Evolutionary conservation across 441 rosid genomes (phyloP).

Genomic region (Geranium incanum): DNA sequence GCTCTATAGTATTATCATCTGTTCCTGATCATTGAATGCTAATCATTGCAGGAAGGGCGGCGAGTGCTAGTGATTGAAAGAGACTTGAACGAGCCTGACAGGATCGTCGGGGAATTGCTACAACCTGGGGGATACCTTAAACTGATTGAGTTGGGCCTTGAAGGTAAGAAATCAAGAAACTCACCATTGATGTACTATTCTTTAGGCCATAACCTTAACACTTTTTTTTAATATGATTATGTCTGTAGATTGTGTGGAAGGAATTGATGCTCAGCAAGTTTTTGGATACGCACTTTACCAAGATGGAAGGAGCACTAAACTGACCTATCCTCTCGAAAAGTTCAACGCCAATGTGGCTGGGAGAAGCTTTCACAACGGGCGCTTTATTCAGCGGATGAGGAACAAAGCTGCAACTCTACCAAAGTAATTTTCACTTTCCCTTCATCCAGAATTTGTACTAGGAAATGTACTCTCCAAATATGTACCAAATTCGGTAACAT

Average conservation of each 20-base stretch:
- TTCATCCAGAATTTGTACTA: neutral
- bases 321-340: neutral
- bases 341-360: neutral
- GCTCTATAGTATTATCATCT: neutral
- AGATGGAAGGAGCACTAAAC: neutral
- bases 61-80: constrained; percentile 8
- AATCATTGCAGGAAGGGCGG: constrained; percentile 8
- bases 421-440: neutral
- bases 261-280: neutral
- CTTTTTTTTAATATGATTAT: neutral
- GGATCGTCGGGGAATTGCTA: constrained; percentile 8
- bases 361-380: constrained; percentile 3
- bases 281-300: constrained; percentile 4
- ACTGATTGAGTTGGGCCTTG: constrained; percentile 5
- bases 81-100: constrained; percentile 6
- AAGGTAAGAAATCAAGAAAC: neutral
- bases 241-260: neutral
- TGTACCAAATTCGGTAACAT: too few species aligned
- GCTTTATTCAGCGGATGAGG: neutral
- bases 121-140: constrained; percentile 4
- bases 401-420: constrained; percentile 1
- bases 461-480: neutral
- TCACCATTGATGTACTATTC: neutral
- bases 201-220: neutral
- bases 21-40: neutral